Conservation (phyloP, 2,329 filamentous ascomycete genomes). For the Fusarium dlaminii region DNA sequence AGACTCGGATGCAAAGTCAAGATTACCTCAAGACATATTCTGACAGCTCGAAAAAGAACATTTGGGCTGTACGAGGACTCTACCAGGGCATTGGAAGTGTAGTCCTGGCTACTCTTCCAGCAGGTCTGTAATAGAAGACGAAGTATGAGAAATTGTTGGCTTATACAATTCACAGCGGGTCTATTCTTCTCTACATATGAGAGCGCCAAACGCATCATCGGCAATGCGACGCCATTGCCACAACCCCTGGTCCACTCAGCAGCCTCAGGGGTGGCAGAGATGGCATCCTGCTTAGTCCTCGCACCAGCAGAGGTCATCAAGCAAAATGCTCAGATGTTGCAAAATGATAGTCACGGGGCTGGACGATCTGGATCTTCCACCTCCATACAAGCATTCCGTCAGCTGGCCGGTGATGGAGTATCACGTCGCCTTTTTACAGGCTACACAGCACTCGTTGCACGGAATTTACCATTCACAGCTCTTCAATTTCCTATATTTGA, state of each 20-base stretch:
- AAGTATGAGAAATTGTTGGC: neutral
- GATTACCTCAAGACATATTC: constrained; percentile 76
- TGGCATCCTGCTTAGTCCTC: constrained; percentile 85
- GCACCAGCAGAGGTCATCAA: constrained; percentile 92
- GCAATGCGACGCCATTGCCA: constrained; percentile 64
- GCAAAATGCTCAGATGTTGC: constrained; percentile 90
- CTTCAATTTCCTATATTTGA: constrained; percentile 92
- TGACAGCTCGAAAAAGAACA: constrained; percentile 61
- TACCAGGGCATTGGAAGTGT: constrained; percentile 91
- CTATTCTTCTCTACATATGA: constrained; percentile 94
- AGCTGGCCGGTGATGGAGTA: constrained; percentile 63
- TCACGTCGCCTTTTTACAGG: constrained; percentile 71
- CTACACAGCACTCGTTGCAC: constrained; percentile 81
- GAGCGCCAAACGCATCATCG: constrained; percentile 72
- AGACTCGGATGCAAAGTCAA: constrained; percentile 84
- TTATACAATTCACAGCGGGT: constrained; percentile 64
- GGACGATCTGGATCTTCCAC: constrained; percentile 45
- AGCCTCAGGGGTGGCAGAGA: constrained; percentile 80
- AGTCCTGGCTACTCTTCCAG: constrained; percentile 87
- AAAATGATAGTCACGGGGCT: constrained; percentile 32
- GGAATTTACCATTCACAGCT: constrained; percentile 88
- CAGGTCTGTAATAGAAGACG: constrained; percentile 61
- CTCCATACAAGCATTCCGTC: constrained; percentile 60
- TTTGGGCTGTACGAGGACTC: constrained; percentile 72
- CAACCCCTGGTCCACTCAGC: constrained; percentile 75